Percentiles rank a stretch among this genome's conserved stretches.
Conservation (phyloP, 108 stramenopile species). For the Cyclotella atomus region DNA sequence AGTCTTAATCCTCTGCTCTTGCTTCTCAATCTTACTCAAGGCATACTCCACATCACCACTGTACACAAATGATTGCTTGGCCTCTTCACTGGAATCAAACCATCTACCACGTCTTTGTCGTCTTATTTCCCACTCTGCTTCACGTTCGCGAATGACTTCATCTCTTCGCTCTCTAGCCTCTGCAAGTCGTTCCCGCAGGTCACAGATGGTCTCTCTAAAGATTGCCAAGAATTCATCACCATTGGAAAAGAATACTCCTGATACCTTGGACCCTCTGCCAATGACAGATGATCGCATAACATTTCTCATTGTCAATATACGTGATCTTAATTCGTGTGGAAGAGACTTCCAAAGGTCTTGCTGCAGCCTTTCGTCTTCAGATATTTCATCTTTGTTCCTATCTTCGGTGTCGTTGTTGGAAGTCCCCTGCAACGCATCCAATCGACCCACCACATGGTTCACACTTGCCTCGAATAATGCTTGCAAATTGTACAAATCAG, state of each 20-base stretch:
- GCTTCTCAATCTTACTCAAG: conserved; percentile 36
- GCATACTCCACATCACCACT: conserved; percentile 43
- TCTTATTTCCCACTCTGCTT: conserved; percentile 36
- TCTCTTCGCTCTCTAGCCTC: conserved; percentile 39
- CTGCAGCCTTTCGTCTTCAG: conserved; percentile 10
- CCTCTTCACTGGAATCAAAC: conserved; percentile 45
- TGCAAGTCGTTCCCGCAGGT: conserved; percentile 37
- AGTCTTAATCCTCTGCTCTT: conserved; percentile 36
- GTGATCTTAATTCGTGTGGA: conserved; percentile 37
- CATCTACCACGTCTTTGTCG: conserved; percentile 35
- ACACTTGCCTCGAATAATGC: conserved; percentile 63
- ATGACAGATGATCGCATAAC: conserved; percentile 49
- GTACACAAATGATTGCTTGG: conserved; percentile 34
- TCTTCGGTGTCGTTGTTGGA: conserved; percentile 6
- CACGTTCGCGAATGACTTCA: conserved; percentile 49
- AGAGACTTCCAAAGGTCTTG: conserved; percentile 39
- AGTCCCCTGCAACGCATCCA: conserved; percentile 41
- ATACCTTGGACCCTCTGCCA: conserved; percentile 50
- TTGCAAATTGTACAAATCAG: conserved; percentile 67
- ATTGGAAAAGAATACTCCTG: conserved; percentile 48
- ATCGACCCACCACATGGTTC: conserved; percentile 41
- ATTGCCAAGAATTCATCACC: conserved; percentile 56
- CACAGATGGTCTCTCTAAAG: conserved; percentile 46
- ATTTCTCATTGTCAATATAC: conserved; percentile 52
- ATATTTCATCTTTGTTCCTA: conserved; percentile 8